Evolutionary conservation across 2,329 filamentous ascomycete species (phyloP), one percentile per base, ranked within the genome.

Genomic region (Cercospora nicotianae): DNA sequence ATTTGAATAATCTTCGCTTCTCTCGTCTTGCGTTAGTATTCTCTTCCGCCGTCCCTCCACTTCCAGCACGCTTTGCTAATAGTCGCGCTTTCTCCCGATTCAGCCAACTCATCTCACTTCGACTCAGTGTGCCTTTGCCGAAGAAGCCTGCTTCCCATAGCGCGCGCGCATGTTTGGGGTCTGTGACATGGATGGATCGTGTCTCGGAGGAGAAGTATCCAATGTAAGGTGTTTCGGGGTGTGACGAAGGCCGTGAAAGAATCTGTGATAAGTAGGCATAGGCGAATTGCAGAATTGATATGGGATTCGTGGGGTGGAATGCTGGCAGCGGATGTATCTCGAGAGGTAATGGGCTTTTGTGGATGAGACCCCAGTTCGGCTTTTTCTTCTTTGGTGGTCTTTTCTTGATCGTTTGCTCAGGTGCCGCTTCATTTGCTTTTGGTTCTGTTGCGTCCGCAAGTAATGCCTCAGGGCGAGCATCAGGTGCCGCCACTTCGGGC

Each of bases 141-240:
- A 94, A 99, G 81, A 99, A 99, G 5, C 95, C 95, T 82, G 96
- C 92, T 80, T 97, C 92, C 95, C 96, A 99, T 26, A 99, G 81
- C 1, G 90, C 92, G 64, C 91, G 86, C 70, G 96, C 90, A 3
- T 92, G 90, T 65, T 85, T 84, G 28, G 88, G 83, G 78, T 97
- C 90, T 18, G 88, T 92, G 66, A 99, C 85, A 77, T 97, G 92
- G 16, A 99, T 87, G 0, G 93, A 95, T 31, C 90, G 88, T 3
- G 93, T 96, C 66, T 90, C 87, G 1, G 87, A 81, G n/a, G 93
- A 94, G 85, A 94, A 97, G 72, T 90, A 87, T 61, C 90, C 94
- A 60, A 86, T 82, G 77, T 95, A 90, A 51, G 89, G 81, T 42
- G 87, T 81, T 10, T 86, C 83, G 5, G 88, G 86, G 76, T 93